These are phyloP conservation scores for Suillus brevipes DNA, from an alignment of 768 basidiomycete genomes.

Conservation along the genomic window DNA sequence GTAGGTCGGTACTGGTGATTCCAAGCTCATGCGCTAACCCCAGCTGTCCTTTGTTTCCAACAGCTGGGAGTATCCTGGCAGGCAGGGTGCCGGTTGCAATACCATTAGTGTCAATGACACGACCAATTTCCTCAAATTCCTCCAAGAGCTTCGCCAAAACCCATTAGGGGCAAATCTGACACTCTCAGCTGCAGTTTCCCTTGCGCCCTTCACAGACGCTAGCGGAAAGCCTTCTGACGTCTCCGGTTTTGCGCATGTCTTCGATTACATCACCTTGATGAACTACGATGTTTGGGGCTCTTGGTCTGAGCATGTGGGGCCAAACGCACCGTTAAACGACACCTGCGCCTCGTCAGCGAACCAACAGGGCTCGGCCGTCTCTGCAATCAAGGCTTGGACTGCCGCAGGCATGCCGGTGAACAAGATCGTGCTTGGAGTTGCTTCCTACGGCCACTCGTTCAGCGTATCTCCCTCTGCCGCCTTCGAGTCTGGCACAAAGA, in stretches of 20 bases:
- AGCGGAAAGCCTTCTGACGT: constrained; percentile 70
- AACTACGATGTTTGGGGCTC: constrained; percentile 63
- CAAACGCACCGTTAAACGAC: constrained; percentile 82
- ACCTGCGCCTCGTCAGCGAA: constrained; percentile 61
- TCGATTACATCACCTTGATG: constrained; percentile 69
- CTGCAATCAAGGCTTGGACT: constrained; percentile 72
- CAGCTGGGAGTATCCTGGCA: constrained; percentile 87
- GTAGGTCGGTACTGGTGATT: constrained; percentile 36
- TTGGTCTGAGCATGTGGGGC: constrained; percentile 57
- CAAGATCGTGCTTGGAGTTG: constrained; percentile 78
- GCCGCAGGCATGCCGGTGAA: constrained; percentile 68
- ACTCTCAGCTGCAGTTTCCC: constrained; percentile 68
- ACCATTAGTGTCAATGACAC: constrained; percentile 57
- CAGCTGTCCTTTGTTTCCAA: constrained; percentile 15
- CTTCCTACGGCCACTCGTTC: constrained; percentile 81
- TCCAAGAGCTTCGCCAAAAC: constrained; percentile 62
- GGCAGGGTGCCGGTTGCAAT: constrained; percentile 71
- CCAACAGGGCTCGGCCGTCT: constrained; percentile 72
- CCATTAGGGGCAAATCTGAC: constrained; percentile 54
- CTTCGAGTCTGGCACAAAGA: constrained; percentile 33
- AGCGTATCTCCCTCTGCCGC: constrained; percentile 40
- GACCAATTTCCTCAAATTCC: constrained; percentile 74
- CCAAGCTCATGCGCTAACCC: not conserved
- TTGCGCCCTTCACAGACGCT: constrained; percentile 63
- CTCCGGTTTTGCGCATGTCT: constrained; percentile 64